These are phyloP conservation scores for Tolypocladium inflatum DNA, from an alignment of 2,329 filamentous ascomycete genomes.

Conservation along the genomic window DNA sequence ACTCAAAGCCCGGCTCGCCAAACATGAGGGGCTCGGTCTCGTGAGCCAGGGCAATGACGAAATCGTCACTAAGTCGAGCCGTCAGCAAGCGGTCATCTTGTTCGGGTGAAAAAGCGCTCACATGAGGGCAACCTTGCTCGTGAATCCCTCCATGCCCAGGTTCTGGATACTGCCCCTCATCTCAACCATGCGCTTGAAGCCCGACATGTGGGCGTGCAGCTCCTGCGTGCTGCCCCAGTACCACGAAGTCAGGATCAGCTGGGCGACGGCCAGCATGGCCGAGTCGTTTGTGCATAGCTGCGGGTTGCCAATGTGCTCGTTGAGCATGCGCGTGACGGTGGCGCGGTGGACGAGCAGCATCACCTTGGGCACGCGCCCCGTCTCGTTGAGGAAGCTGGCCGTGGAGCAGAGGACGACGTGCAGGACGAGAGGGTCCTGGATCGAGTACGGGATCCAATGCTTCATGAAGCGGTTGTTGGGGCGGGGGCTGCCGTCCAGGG, in stretches of 20 bases:
- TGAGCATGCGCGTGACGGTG: slow-evolving; percentile 33
- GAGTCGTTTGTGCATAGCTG: slow-evolving; percentile 30
- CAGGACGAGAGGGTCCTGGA: slow-evolving; percentile 38
- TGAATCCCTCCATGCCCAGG: slow-evolving; percentile 35
- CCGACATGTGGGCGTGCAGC: slow-evolving; percentile 34
- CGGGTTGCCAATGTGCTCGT: slow-evolving; percentile 31
- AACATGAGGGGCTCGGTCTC: slow-evolving; percentile 33
- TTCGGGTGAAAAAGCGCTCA: slow-evolving; percentile 16
- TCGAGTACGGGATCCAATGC: slow-evolving; percentile 35
- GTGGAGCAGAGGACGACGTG: slow-evolving; percentile 41
- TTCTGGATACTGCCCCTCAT: slow-evolving; percentile 34
- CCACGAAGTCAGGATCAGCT: slow-evolving; percentile 43
- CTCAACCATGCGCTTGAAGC: slow-evolving; percentile 37
- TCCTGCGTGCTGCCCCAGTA: slow-evolving; percentile 39
- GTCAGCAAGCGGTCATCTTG: neutral
- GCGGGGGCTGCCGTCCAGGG: slow-evolving; percentile 37
- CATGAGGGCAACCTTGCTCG: slow-evolving; percentile 40
- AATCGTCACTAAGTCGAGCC: slow-evolving; percentile 27
- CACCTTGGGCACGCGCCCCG: slow-evolving; percentile 33
- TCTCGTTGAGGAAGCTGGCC: slow-evolving; percentile 41
- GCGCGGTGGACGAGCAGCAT: slow-evolving; percentile 33
- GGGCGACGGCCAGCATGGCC: slow-evolving; percentile 36
- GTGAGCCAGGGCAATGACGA: slow-evolving; percentile 37
- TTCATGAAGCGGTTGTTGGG: slow-evolving; percentile 34
- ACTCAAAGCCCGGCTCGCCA: slow-evolving; percentile 30